Base-by-base conservation (phyloP, 2,329 filamentous ascomycete genomes). In the Didymella arachidicola region DNA sequence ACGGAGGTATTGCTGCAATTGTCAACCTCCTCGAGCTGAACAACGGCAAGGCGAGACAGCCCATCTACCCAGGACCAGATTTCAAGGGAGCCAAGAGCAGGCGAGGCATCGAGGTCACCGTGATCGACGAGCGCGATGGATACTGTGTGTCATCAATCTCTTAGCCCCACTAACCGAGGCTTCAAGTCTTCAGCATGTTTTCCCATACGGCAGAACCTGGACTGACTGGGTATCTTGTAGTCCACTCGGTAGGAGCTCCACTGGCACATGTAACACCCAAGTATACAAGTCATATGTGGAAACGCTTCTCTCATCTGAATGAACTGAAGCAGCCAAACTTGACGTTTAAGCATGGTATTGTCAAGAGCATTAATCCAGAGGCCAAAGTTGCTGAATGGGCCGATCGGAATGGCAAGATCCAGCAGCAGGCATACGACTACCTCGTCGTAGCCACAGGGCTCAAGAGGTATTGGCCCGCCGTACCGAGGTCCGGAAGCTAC, bases 71-170 rank as follows among this genome's bases (percentile, higher is more conserved):
- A 39, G 67, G 70, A 7, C 81, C 66, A 29, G 73, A 74, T 22
- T 71, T 77, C 64, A 78, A 63, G 53, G 72, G 65, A 38, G 65
- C 39, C 29, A 72, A 61, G 19, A 79, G 80, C 43, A 80, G 79
- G 25, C 79, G 89, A 43, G 81, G 85, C 1, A 76, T 91, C 14
- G 84, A 92, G 36, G 87, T 93, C 49, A 92, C 89, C 22, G 83
- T 93, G 22, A 86, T 91, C 25, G 90, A 93, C 68, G 89, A 93
- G 75, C 81, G 89, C n/a, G 90, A 93, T 79, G 91, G 91, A n/a
- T 93, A 87, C 74, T 93, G 90, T 93, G 80, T 67, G 88, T 64
- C 42, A 60, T 53, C 25, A 46, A 59, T 61, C 43, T 60, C 52
- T 27, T 51, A 22, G 48, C 62, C 54, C 59, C 54, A 59, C 57